A percentile compares a stretch with the other conserved stretches of the same genome.
These are phyloP conservation scores for Fraxinus pennsylvanica DNA, from an alignment of 257 asterid genomes.

Conservation along the genomic window DNA sequence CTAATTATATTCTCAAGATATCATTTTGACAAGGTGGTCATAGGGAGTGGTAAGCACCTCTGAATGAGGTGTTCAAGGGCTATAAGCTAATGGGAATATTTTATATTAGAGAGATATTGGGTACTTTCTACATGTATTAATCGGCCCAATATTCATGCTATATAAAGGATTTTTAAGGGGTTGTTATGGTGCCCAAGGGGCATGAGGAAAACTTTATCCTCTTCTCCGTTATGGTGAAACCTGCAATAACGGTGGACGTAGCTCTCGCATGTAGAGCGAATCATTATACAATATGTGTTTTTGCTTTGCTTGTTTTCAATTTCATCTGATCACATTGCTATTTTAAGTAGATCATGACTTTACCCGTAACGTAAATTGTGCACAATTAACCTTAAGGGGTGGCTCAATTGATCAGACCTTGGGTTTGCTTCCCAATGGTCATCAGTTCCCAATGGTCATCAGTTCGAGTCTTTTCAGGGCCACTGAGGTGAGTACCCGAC, in stretches of 20 bases:
- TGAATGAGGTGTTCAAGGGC: background rate
- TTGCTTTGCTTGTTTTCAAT: background rate
- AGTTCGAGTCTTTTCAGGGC: too few species aligned
- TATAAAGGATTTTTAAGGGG: background rate
- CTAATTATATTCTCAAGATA: background rate
- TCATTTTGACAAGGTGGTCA: background rate
- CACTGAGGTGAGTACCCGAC: too few species aligned
- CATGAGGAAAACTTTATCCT: too few species aligned
- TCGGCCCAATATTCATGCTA: background rate
- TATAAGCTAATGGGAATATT: background rate
- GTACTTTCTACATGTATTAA: too few species aligned
- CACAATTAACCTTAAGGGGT: background rate
- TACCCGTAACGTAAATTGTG: background rate
- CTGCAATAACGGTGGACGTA: too few species aligned
- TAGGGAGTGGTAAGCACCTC: background rate
- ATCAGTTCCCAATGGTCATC: too few species aligned
- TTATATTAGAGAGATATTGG: background rate
- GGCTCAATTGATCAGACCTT: too few species aligned
- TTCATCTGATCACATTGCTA: too few species aligned
- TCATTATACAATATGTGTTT: background rate
- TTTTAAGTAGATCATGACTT: too few species aligned
- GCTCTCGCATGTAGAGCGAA: too few species aligned
- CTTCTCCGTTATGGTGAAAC: too few species aligned
- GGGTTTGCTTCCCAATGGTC: too few species aligned
- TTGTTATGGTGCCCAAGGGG: background rate